Evolutionary conservation across 768 basidiomycete species (phyloP), one percentile per base, ranked within the genome.

Genomic region (Boletus reticuloceps): DNA sequence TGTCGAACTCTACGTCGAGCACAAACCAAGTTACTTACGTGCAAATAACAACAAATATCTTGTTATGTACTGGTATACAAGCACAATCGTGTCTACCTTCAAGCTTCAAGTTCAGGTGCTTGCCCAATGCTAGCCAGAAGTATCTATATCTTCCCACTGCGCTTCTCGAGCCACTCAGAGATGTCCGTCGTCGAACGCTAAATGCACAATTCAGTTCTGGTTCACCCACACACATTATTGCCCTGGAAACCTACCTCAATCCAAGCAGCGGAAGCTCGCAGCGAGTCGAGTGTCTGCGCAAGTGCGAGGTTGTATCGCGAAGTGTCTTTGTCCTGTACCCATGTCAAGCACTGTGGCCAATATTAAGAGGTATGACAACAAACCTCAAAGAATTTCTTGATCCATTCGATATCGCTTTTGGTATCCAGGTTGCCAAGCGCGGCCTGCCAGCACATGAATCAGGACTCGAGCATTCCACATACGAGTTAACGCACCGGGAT

Each of bases 371-470:
- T 29, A 14, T 22, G 40, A 48, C 39, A 42, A 55, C 72, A 69
- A 68, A 85, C 88, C 77, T 85, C 81, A 78, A 94, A 98, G 79
- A 91, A 96, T 5, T 72, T 79, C 49, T 79, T 78, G 14, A 84
- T 78, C 20, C 75, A 76, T 49, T 83, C 72, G 40, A 81, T 77
- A 72, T 97, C 95, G 55, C 82, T 70, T 58, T 85, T 74, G 20
- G 82, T 83, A n/a, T 86, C 82, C 52, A 95, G 75, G 31, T 72
- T 72, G 27, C 68, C 66, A 68, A 81, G 71, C 10, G 72, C 58
- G 32, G 61, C 65, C 71, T 81, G 51, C 50, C 47, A 53, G 22
- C 38, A 65, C 64, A 61, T 17, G 12, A 32, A 27, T 58, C 44
- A 22, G n/a, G 45, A 53, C 36, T 10, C 14, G 17, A 36, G 10